Base-by-base conservation (phyloP, 2,329 filamentous ascomycete species). In the Helminthosporium solani region DNA sequence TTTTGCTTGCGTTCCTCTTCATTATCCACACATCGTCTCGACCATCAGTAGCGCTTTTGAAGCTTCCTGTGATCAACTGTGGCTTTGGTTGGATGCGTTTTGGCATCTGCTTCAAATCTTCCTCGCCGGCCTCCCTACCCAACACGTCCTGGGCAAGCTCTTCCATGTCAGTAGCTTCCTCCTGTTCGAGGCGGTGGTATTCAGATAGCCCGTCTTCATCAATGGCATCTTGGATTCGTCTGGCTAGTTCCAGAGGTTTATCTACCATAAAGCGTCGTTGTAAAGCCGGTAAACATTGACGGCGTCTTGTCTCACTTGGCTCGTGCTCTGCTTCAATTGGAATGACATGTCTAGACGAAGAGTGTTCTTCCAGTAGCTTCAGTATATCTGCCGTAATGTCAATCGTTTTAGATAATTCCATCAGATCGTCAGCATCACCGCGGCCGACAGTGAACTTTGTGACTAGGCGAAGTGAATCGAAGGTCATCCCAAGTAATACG, bases 401-500 rank as follows among this genome's bases (percentile, higher is more conserved):
- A 49, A 97, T 88, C 0, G 94, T 96, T 56, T 81, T 86, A 1
- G 89, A 88, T 12, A 99, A 76, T 40, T 84, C 87, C 34, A 97
- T 76, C 30, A 99, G 79, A 68, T 97, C 94, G 64, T 97, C 92
- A 1, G 92, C 81, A 61, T 95, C 88, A n/a, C 92, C 94, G 52
- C 89, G 83, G 9, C 92, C 91, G 7, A 97, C 80, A 0, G 92
- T 88, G 67, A 99, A 97, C 65, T 94, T 96, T 63, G 97, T 94
- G 1, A 96, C 84, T 2, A 99, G 77, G 1, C 94, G 87, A 61
- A 95, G 86, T 2, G 89, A 90, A 71, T 99, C 94, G 58, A 90
- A 85, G 41, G 85, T 92, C 19, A 83, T 80, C 51, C 83, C 82
- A 2, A 99, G 76, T 2, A 95, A 75, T 14, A 81, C 67, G 1